These are phyloP conservation scores for Microdochium trichocladiopsis DNA, from an alignment of 2,329 filamentous ascomycete species.

Conservation along the genomic window DNA sequence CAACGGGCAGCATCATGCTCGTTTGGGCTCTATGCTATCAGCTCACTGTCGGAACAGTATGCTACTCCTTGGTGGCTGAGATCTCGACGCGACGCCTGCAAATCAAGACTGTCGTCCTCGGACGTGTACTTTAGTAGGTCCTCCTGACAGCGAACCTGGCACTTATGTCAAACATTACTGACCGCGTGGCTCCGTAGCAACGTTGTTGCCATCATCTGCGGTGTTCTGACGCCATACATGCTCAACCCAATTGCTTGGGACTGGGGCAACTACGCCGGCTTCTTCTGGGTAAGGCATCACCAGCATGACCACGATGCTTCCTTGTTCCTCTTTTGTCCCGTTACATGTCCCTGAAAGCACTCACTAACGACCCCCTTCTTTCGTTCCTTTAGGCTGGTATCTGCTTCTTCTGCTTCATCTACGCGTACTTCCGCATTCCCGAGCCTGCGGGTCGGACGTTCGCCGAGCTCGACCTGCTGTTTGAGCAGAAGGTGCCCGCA, in stretches of 20 bases:
- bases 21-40: slow-evolving; percentile 80
- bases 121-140: slow-evolving; percentile 64
- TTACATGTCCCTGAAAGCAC: no score
- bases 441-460: slow-evolving; percentile 77
- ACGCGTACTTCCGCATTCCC: slow-evolving; percentile 74
- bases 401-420: slow-evolving; percentile 74
- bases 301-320: no score
- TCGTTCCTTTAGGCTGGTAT: slow-evolving; percentile 50
- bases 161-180: no score
- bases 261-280: slow-evolving; percentile 81
- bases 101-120: slow-evolving; percentile 87
- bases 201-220: slow-evolving; percentile 73
- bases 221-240: slow-evolving; percentile 86
- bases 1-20: slow-evolving; percentile 81
- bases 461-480: slow-evolving; percentile 79
- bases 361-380: slow-evolving; percentile 9
- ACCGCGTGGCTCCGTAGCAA: no score
- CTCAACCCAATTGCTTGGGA: slow-evolving; percentile 81
- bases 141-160: background rate
- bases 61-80: slow-evolving; percentile 83
- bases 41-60: slow-evolving; percentile 80
- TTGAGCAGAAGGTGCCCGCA: slow-evolving; percentile 65
- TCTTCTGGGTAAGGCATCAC: slow-evolving; percentile 61
- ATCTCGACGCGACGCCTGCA: slow-evolving; percentile 75
- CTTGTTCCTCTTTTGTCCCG: background rate